phyloP scores from a whole-genome alignment of 495 filamentous ascomycete genomes.

The Neurospora sp. region DNA sequence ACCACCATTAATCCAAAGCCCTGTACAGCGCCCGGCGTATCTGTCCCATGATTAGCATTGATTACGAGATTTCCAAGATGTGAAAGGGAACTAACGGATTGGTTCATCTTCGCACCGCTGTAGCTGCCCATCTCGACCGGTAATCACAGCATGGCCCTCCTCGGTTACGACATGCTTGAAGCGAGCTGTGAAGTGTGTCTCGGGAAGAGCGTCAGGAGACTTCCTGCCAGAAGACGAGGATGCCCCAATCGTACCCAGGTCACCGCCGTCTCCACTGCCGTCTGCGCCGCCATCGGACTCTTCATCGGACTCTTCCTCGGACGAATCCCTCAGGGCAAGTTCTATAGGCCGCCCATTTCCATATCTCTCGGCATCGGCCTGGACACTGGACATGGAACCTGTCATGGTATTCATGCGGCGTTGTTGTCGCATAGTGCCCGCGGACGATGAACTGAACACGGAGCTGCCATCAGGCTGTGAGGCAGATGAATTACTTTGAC shows the following conservation, averaged over 20 bases:
- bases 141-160: conserved; percentile 77
- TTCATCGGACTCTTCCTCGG: conserved; percentile 26
- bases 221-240: conserved; percentile 8
- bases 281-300: conserved; percentile 4
- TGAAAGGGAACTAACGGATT: conserved; percentile 38
- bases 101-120: conserved; percentile 89
- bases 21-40: conserved; percentile 84
- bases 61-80: neutral
- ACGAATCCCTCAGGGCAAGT: conserved; percentile 26
- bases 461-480: neutral
- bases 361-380: conserved; percentile 19
- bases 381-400: conserved; percentile 19
- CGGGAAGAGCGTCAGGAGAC: conserved; percentile 25
- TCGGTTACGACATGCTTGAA: conserved; percentile 75
- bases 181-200: conserved; percentile 48
- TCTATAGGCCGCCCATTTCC: conserved; percentile 10
- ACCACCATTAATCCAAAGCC: conserved; percentile 72
- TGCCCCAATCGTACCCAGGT: neutral
- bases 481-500: neutral
- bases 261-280: conserved; percentile 3
- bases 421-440: neutral
- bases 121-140: conserved; percentile 59
- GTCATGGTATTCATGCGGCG: conserved; percentile 16
- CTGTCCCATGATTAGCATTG: neutral
- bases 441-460: neutral